Percentiles rank a stretch among this genome's conserved stretches.
Evolutionary conservation across 768 basidiomycete genomes (phyloP).

Genomic region (Tephrocybe sp.): DNA sequence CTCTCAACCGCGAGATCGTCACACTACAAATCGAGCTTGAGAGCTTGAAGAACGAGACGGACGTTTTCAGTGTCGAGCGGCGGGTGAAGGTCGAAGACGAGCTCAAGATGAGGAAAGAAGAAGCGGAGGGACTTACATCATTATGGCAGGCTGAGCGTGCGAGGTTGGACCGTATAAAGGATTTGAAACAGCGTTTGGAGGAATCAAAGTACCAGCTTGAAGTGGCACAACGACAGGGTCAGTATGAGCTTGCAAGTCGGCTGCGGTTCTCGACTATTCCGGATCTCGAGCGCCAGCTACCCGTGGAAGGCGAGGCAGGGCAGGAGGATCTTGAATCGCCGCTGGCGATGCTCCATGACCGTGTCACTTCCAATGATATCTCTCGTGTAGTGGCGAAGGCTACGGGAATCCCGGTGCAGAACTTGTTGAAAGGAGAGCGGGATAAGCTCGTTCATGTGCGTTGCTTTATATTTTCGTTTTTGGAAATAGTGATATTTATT

Average conservation of each 20-base stretch:
- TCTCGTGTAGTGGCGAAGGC: conserved; percentile 84
- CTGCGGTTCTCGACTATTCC: conserved; percentile 86
- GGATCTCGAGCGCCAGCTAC: conserved; percentile 71
- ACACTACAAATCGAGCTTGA: conserved; percentile 90
- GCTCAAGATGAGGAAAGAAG: conserved; percentile 57
- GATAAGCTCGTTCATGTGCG: conserved; percentile 87
- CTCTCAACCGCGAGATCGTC: conserved; percentile 78
- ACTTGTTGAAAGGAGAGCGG: conserved; percentile 83
- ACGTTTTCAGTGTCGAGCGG: conserved; percentile 80
- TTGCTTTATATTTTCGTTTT: conserved; percentile 9
- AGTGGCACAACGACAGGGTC: conserved; percentile 86
- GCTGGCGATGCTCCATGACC: conserved; percentile 74
- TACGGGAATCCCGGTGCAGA: conserved; percentile 90
- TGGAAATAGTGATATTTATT: not conserved
- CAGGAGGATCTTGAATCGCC: conserved; percentile 45
- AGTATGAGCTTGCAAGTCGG: conserved; percentile 81
- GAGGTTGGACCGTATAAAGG: conserved; percentile 68
- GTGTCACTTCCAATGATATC: conserved; percentile 89
- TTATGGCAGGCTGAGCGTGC: conserved; percentile 80
- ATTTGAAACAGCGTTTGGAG: conserved; percentile 73
- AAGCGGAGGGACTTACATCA: conserved; percentile 59
- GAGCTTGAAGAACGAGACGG: conserved; percentile 84
- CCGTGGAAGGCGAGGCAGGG: conserved; percentile 45
- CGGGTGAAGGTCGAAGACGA: conserved; percentile 64
- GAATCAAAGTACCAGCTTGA: conserved; percentile 85